phyloP scores from a whole-genome alignment of 306 rosid genomes.

The Pterocarpus santalinus region DNA sequence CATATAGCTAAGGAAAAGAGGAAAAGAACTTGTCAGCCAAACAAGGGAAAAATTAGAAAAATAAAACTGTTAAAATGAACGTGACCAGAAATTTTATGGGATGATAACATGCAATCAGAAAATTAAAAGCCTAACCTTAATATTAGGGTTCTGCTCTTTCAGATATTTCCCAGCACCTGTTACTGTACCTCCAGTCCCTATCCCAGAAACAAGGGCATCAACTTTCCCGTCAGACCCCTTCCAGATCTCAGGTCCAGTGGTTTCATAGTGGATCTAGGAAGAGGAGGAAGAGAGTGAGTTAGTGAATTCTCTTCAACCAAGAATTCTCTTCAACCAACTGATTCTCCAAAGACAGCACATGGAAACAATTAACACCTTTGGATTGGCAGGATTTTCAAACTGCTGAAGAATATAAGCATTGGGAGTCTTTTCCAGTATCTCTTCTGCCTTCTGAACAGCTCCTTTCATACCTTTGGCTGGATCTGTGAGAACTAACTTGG shows the following conservation, averaged over 20 bases:
- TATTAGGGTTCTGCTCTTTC: conserved; percentile 72
- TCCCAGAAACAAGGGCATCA: conserved; percentile 79
- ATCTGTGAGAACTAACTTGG: conserved; percentile 84
- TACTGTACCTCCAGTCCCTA: conserved; percentile 84
- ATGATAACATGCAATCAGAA: not conserved
- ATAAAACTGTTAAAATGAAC: not conserved
- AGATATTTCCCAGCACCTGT: conserved; percentile 79
- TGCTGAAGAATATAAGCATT: conserved; percentile 85
- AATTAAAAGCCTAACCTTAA: conserved; percentile 59
- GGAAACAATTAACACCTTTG: conserved; percentile 58
- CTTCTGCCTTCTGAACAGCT: conserved; percentile 87
- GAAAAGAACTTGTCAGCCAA: conserved; percentile 11
- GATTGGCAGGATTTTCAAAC: conserved; percentile 90
- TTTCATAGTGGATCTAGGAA: conserved; percentile 77
- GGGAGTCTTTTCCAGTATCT: conserved; percentile 73
- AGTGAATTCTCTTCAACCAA: conserved; percentile 36
- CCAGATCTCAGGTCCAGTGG: conserved; percentile 91
- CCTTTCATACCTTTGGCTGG: conserved; percentile 93
- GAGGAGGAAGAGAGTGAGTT: not conserved
- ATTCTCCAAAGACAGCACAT: conserved; percentile 23
- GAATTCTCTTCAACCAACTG: conserved; percentile 33
- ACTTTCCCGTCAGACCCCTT: conserved; percentile 69
- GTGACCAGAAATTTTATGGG: conserved; percentile 1
- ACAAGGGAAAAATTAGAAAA: conserved; percentile 11
- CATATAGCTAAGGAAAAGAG: conserved; percentile 60